phyloP scores from a whole-genome alignment of 768 basidiomycete species.

The Leccinum rimulosum region DNA sequence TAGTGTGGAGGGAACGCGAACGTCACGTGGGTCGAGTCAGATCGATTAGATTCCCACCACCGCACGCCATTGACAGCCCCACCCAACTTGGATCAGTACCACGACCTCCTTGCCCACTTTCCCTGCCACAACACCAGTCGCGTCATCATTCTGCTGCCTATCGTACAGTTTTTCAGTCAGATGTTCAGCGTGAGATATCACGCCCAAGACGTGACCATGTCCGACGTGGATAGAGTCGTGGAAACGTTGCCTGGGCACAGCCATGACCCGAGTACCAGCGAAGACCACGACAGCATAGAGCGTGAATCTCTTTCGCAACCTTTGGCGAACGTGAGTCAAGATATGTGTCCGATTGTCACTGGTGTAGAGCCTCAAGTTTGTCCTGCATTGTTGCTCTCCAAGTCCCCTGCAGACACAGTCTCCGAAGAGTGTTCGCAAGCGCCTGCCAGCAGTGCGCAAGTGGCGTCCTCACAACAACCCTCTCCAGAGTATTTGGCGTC shows the following conservation, averaged over 20 bases:
- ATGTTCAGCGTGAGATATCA: slow-evolving; percentile 17
- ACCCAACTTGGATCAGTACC: slow-evolving; percentile 25
- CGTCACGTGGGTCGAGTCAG: slow-evolving; percentile 19
- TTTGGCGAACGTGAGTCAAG: slow-evolving; percentile 36
- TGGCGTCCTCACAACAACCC: slow-evolving; percentile 35
- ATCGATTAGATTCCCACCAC: slow-evolving; percentile 29
- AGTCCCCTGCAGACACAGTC: slow-evolving; percentile 15
- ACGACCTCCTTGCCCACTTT: slow-evolving; percentile 18
- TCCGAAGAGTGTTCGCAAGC: slow-evolving; percentile 21
- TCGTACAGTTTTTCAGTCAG: slow-evolving; percentile 3
- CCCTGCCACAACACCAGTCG: slow-evolving; percentile 2
- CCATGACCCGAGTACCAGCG: neutral
- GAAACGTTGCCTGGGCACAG: slow-evolving; percentile 1
- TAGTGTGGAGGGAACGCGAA: no score
- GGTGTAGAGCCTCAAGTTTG: slow-evolving; percentile 33
- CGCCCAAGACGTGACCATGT: slow-evolving; percentile 7
- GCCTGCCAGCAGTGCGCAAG: slow-evolving; percentile 2
- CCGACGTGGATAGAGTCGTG: neutral
- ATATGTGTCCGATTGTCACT: slow-evolving; percentile 27
- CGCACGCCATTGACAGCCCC: slow-evolving; percentile 1
- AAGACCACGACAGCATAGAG: slow-evolving; percentile 14
- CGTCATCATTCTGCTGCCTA: neutral
- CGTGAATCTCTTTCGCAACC: slow-evolving; percentile 25
- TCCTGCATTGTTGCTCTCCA: slow-evolving; percentile 24
- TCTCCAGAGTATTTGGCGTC: slow-evolving; percentile 27